Evolutionary conservation across 2,329 filamentous ascomycete species (phyloP), one percentile per base, ranked within the genome.

Genomic region (Cladobotryum protrusum): DNA sequence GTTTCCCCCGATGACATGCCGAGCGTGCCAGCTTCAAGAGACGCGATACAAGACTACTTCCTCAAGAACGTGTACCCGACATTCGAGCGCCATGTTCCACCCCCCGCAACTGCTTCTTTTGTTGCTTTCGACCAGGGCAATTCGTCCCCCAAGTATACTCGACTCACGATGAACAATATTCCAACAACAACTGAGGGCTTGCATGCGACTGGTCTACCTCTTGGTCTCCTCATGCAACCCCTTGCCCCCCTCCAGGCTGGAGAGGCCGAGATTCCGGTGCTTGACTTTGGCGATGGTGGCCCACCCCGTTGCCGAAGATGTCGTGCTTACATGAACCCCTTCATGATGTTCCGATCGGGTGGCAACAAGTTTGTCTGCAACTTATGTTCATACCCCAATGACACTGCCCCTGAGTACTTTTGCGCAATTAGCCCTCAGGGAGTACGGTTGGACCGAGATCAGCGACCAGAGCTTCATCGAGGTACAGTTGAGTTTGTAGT

Each of bases 281-380:
- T 99, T 19, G 93, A 99, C 70, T 99, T 97, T 75, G 93, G 93
- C 44, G 90, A 96, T 39, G 72, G 74, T 36, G 93, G 93, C 0
- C 93, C 93, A 37, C 93, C 93, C 18, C 82, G 93, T 66, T 99
- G 93, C 70, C 83, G 89, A 61, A 80, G 93, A 71, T 99, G 93
- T 73, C 81, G 93, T 64, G 87, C 92, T 13, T 99, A 99, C 70
- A 95, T 99, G 72, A 99, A 99, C 64, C 93, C 93, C 2, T 99
- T 99, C 66, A 97, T 99, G 93, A 87, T 91, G 64, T 99, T 99
- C 77, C 82, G 87, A 52, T 86, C 87, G 14, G 92, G 92, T 35
- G 93, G 93, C 50, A 96, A 92, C 72, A 96, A 95, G 66, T 95
- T 96, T 66, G 89, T 96, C 47, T 99, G 93, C 74, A 99, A 99